Evolutionary conservation across 345 rosid species (phyloP).

Genomic region (Salix purpurea): DNA sequence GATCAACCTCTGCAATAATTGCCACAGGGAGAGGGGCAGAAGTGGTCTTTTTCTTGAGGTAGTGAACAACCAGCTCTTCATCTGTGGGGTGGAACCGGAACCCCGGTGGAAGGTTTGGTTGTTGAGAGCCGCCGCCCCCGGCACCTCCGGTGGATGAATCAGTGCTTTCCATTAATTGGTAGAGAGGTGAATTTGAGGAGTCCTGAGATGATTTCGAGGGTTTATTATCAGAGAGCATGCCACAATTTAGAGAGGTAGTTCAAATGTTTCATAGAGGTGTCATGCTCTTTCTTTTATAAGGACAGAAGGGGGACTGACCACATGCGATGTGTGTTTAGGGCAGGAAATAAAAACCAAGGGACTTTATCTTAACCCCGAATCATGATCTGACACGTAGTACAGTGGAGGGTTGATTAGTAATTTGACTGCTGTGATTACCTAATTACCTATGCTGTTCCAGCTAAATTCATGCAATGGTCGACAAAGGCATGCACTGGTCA

Average conservation of each 20-base stretch:
- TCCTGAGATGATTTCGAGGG: background rate
- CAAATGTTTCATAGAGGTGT: constrained; percentile 21
- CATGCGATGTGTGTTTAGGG: background rate
- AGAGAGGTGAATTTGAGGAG: background rate
- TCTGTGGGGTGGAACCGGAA: constrained; percentile 36
- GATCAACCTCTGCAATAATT: constrained; percentile 32
- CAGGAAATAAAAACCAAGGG: background rate
- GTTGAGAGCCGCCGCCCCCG: constrained; percentile 2
- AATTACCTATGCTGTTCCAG: background rate
- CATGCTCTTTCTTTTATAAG: constrained; percentile 29
- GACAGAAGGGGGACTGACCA: background rate
- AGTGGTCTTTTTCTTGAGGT: constrained; percentile 28
- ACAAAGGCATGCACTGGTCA: constrained; percentile 16
- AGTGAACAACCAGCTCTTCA: constrained; percentile 33
- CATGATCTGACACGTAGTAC: background rate
- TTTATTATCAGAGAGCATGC: constrained; percentile 7
- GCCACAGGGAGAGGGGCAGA: constrained; percentile 32
- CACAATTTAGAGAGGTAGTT: constrained; percentile 11
- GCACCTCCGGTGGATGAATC: constrained; percentile 21
- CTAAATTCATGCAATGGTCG: constrained; percentile 22
- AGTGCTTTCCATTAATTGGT: constrained; percentile 20
- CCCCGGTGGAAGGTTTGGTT: constrained; percentile 34
- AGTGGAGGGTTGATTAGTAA: constrained; percentile 7
- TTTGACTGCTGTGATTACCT: background rate
- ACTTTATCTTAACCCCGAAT: background rate